These are phyloP conservation scores for Rhododendron ferrugineum DNA, from an alignment of 148 eudicot genomes.

Conservation along the genomic window DNA sequence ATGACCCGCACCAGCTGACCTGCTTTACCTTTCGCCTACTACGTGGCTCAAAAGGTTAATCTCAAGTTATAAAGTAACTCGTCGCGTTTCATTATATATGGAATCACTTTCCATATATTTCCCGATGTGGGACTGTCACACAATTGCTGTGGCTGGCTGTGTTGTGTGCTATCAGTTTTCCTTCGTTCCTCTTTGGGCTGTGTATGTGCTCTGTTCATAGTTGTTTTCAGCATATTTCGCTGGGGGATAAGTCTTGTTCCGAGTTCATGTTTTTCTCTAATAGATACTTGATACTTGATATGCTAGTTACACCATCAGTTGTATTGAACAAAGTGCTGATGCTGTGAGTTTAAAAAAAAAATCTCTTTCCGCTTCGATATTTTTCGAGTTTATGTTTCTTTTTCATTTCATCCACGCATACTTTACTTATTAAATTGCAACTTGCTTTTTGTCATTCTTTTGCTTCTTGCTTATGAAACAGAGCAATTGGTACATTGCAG, in stretches of 20 bases:
- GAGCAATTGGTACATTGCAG: conserved; percentile 27
- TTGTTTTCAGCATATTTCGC: not conserved
- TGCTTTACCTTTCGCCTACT: no score
- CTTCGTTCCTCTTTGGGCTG: not conserved
- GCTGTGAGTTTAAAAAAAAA: not conserved
- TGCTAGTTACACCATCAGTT: not conserved
- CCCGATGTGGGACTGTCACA: no score
- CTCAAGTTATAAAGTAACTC: no score
- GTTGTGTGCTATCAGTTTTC: not conserved
- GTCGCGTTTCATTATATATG: no score
- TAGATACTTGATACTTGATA: not conserved
- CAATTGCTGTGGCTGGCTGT: not conserved
- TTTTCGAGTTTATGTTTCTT: not conserved
- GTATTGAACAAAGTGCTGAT: not conserved
- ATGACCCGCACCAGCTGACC: no score
- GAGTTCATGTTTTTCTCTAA: not conserved
- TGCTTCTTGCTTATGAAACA: conserved; percentile 9
- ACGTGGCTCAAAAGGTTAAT: no score
- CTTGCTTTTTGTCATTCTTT: not conserved
- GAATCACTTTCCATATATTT: no score
- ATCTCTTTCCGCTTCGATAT: not conserved
- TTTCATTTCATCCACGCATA: not conserved
- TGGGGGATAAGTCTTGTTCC: not conserved
- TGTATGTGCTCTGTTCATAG: not conserved
- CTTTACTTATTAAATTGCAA: not conserved